Percentiles rank a stretch among this genome's conserved stretches.
phyloP scores from a whole-genome alignment of 148 eudicot species.

The Vaccinium macrocarpon region DNA sequence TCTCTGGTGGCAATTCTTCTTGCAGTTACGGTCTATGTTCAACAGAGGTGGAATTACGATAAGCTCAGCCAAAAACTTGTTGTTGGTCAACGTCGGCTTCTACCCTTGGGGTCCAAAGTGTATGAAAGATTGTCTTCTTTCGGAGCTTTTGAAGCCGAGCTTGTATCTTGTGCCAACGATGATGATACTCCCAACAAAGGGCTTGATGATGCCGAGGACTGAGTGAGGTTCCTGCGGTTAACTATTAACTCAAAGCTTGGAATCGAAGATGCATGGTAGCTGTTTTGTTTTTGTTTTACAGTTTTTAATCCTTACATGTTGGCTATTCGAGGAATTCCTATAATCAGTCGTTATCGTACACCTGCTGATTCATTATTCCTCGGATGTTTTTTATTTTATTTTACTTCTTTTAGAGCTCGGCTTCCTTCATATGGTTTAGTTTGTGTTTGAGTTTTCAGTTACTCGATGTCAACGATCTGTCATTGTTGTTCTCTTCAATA shows the following conservation, averaged over 20 bases:
- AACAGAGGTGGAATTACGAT: conserved; percentile 72
- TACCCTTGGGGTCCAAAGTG: conserved; percentile 51
- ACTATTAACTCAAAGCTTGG: not conserved
- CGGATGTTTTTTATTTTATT: not conserved
- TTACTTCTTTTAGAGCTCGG: not conserved
- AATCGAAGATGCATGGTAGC: not conserved
- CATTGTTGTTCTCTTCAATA: not conserved
- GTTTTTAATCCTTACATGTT: not conserved
- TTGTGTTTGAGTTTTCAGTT: not conserved
- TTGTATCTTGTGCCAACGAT: conserved; percentile 40
- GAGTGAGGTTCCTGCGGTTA: conserved; percentile 3
- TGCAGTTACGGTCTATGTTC: conserved; percentile 51
- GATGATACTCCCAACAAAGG: conserved; percentile 12
- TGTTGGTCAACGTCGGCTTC: conserved; percentile 40
- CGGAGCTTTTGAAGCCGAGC: conserved; percentile 58
- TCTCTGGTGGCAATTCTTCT: conserved; percentile 47
- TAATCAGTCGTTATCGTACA: not conserved
- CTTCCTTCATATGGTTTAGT: not conserved
- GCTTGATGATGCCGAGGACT: conserved; percentile 13
- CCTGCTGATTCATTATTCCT: conserved; percentile 8
- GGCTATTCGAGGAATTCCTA: not conserved
- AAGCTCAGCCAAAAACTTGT: conserved; percentile 37
- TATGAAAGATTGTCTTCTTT: conserved; percentile 74
- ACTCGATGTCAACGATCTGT: not conserved
- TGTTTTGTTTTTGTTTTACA: not conserved